phyloP scores from a whole-genome alignment of 1,284 basidiomycete species.

The Volvariella surrecta region DNA sequence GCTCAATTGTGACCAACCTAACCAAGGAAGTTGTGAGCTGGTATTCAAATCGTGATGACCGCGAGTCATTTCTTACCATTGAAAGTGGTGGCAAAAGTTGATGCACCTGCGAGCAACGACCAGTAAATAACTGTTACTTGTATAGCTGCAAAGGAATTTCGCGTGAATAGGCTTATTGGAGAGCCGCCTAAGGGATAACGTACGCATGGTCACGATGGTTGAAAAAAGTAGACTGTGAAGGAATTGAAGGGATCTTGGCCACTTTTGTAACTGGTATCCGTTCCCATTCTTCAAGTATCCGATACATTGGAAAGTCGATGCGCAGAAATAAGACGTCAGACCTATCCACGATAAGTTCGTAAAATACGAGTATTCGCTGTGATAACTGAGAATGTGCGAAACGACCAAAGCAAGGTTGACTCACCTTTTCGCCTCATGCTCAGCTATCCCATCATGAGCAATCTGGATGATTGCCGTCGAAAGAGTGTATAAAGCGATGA shows the following conservation, averaged over 20 bases:
- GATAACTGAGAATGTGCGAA: neutral
- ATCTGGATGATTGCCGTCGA: constrained; percentile 36
- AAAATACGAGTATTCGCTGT: constrained; percentile 57
- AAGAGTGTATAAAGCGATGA: constrained; percentile 47
- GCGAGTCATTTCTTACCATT: constrained; percentile 21
- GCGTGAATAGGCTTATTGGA: neutral
- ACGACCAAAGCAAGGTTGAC: constrained; percentile 6
- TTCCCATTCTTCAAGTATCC: constrained; percentile 26
- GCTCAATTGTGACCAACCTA: constrained; percentile 54
- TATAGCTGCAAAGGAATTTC: constrained; percentile 34
- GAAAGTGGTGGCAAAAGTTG: constrained; percentile 31
- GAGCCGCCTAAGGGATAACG: constrained; percentile 18
- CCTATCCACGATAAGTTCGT: constrained; percentile 58
- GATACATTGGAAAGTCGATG: constrained; percentile 45
- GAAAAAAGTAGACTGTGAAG: constrained; percentile 47
- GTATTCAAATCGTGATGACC: constrained; percentile 2
- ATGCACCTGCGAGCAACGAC: constrained; percentile 38
- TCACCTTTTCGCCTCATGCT: constrained; percentile 20
- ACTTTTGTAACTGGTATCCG: constrained; percentile 48
- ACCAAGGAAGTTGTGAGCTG: neutral
- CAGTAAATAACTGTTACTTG: constrained; percentile 64
- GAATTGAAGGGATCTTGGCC: constrained; percentile 48
- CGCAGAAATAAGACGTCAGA: constrained; percentile 52
- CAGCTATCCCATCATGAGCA: constrained; percentile 25
- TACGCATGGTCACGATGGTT: constrained; percentile 53